phyloP scores from a whole-genome alignment of 2,329 filamentous ascomycete species.

The Arthrobotrys megalospora region DNA sequence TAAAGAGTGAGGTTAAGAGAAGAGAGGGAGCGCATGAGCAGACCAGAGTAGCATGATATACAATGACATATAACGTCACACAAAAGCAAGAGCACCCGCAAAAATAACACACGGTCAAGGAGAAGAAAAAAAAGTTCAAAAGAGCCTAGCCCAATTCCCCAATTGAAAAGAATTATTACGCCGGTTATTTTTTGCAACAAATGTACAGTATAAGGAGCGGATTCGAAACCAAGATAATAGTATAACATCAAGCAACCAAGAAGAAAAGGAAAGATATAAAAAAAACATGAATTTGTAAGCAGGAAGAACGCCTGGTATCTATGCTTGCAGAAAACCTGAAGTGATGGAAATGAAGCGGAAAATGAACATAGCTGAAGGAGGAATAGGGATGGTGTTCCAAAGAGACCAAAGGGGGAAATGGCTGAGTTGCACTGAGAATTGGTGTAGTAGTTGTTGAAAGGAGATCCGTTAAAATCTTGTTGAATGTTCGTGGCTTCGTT shows the following conservation, averaged over 20 bases:
- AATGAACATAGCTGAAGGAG: background rate
- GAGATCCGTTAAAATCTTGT: slow-evolving; percentile 33
- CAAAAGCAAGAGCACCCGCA: slow-evolving; percentile 24
- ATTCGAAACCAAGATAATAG: slow-evolving; percentile 38
- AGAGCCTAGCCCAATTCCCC: slow-evolving; percentile 63
- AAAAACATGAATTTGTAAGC: slow-evolving; percentile 44
- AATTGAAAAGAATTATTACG: slow-evolving; percentile 62
- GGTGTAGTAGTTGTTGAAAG: slow-evolving; percentile 29
- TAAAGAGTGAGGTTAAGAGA: slow-evolving; percentile 18
- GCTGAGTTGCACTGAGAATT: slow-evolving; percentile 1
- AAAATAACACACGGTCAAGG: slow-evolving; percentile 38
- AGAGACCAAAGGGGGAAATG: slow-evolving; percentile 4
- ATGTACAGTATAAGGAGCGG: slow-evolving; percentile 63
- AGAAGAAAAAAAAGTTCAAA: slow-evolving; percentile 43
- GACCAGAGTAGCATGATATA: slow-evolving; percentile 37
- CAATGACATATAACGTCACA: slow-evolving; percentile 22
- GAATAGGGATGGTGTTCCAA: slow-evolving; percentile 18
- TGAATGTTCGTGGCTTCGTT: slow-evolving; percentile 32
- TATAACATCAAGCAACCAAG: slow-evolving; percentile 16
- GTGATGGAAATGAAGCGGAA: slow-evolving; percentile 17
- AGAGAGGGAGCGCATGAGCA: slow-evolving; percentile 17
- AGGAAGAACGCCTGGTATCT: slow-evolving; percentile 60
- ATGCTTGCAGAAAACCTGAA: slow-evolving; percentile 44
- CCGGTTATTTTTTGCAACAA: slow-evolving; percentile 62
- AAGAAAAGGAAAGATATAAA: slow-evolving; percentile 28